Evolutionary conservation across 2,329 filamentous ascomycete genomes (phyloP), one percentile per base, ranked within the genome.

Genomic region (Shiraia bambusicola): DNA sequence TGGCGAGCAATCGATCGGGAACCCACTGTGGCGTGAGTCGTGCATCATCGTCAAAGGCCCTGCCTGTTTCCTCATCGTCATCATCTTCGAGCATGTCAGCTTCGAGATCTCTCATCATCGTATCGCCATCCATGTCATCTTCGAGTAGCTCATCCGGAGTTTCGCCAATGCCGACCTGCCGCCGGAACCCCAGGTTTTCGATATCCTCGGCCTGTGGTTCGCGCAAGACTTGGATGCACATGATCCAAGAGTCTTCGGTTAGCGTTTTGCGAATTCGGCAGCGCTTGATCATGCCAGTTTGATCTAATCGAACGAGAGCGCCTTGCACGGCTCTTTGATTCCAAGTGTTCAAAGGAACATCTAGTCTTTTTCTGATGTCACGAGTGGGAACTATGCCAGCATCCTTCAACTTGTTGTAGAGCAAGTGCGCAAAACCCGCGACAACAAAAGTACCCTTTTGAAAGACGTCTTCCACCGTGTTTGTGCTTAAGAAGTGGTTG

Each of bases 21-120:
- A 67, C 75, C 81, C 81, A 84, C 43, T 69, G 70, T 6, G 79
- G 76, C 12, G 76, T 61, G 11, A 70, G 60, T 17, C 72, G 46
- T 58, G 39, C 55, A 13, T 49, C 30, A 3, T 62, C 61, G 15
- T 65, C 59, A 10, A 39, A 16, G 11, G 31, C 33, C 13, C 41
- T 16, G 25, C 30, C 28, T 8, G 47, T 42, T n/a, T 57, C 46
- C 15, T 54, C 49, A 9, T 43, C 42, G 11, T 56, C 46, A 2
- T 37, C 35, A n/a, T 52, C 47, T 14, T 62, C 57, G 13, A 60
- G 41, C 36, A 61, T 49, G 11, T 65, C 60, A 11, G 56, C 50
- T 34, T 66, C 64, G n/a, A 66, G 42, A 28, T 67, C 63, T 13
- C 56, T 52, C 54, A 61, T 57, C 31, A 62, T 22, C 10, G 54